Conservation (phyloP, 2,329 filamentous ascomycete species). For the Aspergillus sp. region DNA sequence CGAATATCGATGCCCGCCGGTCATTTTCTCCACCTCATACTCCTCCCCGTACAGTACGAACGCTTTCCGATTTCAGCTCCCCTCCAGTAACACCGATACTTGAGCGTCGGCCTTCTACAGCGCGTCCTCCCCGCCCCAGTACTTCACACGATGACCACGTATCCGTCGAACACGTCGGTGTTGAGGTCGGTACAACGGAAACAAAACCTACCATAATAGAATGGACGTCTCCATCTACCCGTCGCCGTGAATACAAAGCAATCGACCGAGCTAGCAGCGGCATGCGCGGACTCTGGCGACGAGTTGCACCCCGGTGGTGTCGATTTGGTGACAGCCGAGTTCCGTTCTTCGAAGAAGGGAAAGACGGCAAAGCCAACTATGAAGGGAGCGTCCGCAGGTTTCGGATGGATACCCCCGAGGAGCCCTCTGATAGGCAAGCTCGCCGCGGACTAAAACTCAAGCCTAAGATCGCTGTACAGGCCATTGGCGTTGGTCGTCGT, state of each 20-base stretch:
- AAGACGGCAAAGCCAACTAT: constrained; percentile 36
- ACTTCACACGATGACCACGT: not conserved
- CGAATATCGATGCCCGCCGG: constrained; percentile 1
- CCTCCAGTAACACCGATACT: constrained; percentile 16
- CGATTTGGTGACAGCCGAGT: constrained; percentile 32
- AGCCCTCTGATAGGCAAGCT: constrained; percentile 13
- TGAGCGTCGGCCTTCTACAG: constrained; percentile 3
- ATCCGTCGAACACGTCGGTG: not conserved
- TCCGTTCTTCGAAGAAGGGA: constrained; percentile 44
- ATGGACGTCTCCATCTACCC: constrained; percentile 47
- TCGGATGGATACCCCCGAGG: constrained; percentile 44
- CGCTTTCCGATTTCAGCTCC: constrained; percentile 16
- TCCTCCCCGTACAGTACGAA: constrained; percentile 5
- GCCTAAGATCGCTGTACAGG: constrained; percentile 13
- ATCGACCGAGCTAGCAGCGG: constrained; percentile 48
- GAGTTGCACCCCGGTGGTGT: constrained; percentile 43
- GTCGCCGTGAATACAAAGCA: constrained; percentile 53
- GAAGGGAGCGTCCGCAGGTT: constrained; percentile 48
- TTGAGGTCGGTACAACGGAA: constrained; percentile 14
- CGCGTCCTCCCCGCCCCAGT: constrained; percentile 3
- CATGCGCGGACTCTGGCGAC: constrained; percentile 43
- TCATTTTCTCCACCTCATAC: constrained; percentile 8
- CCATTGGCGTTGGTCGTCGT: not conserved
- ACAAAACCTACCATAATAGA: constrained; percentile 44
- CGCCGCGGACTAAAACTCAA: constrained; percentile 14